Percentiles rank a stretch among this genome's conserved stretches.
These are phyloP conservation scores for Taiwanofungus camphoratus DNA, from an alignment of 1,284 basidiomycete genomes.

Conservation along the genomic window DNA sequence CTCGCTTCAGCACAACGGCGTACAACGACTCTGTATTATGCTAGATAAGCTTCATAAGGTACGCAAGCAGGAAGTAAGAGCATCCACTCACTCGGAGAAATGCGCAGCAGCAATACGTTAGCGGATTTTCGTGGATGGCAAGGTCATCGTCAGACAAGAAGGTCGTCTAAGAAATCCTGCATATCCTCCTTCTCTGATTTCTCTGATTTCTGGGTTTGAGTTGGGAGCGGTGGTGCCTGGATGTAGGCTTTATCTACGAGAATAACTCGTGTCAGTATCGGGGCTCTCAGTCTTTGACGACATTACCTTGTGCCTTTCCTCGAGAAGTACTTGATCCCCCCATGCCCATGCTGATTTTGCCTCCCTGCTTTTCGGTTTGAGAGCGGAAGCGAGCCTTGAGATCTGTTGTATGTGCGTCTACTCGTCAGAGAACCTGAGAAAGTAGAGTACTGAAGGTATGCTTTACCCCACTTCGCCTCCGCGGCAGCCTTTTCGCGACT, in stretches of 20 bases:
- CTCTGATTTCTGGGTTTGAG: slow-evolving; percentile 19
- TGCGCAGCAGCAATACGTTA: background rate
- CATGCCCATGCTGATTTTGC: slow-evolving; percentile 14
- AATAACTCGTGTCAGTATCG: no score
- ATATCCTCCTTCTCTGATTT: slow-evolving; percentile 54
- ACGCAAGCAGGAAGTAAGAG: no score
- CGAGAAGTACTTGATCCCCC: slow-evolving; percentile 16
- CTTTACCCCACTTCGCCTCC: slow-evolving; percentile 64
- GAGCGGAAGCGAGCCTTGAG: slow-evolving; percentile 62
- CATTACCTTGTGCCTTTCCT: slow-evolving; percentile 33
- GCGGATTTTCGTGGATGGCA: background rate
- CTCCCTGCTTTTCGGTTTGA: slow-evolving; percentile 46
- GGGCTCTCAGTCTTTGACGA: no score
- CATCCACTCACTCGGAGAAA: no score
- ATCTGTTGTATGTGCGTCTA: slow-evolving; percentile 34
- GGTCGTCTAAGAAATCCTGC: slow-evolving; percentile 70
- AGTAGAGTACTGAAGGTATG: background rate
- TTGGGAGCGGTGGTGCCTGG: slow-evolving; percentile 55
- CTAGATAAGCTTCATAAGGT: no score
- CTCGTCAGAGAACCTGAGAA: background rate
- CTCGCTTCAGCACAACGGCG: no score
- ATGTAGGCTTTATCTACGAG: slow-evolving; percentile 31
- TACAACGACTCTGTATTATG: no score
- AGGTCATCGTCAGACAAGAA: slow-evolving; percentile 31
- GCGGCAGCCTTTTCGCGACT: slow-evolving; percentile 63